These are phyloP conservation scores for Hymenoscyphus infarciens DNA, from an alignment of 2,329 filamentous ascomycete species.

Conservation along the genomic window DNA sequence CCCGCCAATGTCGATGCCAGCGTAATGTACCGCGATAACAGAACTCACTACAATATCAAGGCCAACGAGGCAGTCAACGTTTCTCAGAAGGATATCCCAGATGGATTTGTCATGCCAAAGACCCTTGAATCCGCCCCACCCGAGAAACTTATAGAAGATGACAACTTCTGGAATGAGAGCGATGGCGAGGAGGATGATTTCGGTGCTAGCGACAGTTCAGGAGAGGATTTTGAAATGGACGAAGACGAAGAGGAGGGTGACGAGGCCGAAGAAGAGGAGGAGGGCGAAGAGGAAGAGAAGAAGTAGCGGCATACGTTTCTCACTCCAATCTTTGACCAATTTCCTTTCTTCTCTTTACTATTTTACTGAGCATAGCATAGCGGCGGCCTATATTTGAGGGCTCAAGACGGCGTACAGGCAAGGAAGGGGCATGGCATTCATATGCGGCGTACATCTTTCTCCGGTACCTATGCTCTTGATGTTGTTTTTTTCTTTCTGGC, in stretches of 20 bases:
- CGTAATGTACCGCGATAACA: conserved; percentile 75
- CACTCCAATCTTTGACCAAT: not conserved
- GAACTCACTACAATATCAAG: conserved; percentile 63
- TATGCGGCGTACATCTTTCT: conserved; percentile 17
- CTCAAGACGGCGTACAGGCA: conserved; percentile 23
- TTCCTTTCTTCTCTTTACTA: not conserved
- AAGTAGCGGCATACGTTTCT: conserved; percentile 11
- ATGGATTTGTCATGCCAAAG: conserved; percentile 78
- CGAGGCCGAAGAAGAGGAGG: conserved; percentile 55
- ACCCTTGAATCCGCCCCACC: conserved; percentile 58
- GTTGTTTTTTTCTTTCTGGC: conserved; percentile 16
- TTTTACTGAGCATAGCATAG: conserved; percentile 24
- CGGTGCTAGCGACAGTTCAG: conserved; percentile 64
- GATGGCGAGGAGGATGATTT: conserved; percentile 70
- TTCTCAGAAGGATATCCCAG: conserved; percentile 76
- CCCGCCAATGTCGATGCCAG: conserved; percentile 94
- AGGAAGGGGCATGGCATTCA: conserved; percentile 16
- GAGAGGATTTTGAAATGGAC: conserved; percentile 58
- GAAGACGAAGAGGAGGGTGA: conserved; percentile 55
- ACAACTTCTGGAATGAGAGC: conserved; percentile 78
- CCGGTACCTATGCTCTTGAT: conserved; percentile 7
- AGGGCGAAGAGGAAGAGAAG: conserved; percentile 38
- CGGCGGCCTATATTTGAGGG: conserved; percentile 4
- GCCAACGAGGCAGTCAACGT: conserved; percentile 67
- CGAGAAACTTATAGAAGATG: conserved; percentile 66